Evolutionary conservation across 179 eudicot genomes (phyloP).

Genomic region (Spergularia azorica): DNA sequence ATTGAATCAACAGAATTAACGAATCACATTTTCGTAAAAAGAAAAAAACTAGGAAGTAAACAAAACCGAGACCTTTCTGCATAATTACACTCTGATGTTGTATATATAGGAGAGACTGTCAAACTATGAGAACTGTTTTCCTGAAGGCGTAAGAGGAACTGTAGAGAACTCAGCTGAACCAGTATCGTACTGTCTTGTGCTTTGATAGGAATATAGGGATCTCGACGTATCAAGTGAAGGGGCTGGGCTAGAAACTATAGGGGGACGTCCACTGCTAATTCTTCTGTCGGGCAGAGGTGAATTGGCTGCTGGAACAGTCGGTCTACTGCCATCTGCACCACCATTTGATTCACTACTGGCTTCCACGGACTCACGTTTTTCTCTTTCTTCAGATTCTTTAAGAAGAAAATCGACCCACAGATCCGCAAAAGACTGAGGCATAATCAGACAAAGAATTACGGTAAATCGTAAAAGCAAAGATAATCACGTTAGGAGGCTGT

Average conservation of each 20-base stretch:
- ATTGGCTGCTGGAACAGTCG: slow-evolving; percentile 26
- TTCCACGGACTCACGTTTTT: slow-evolving; percentile 63
- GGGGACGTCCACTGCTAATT: slow-evolving; percentile 35
- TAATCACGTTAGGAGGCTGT: not conserved
- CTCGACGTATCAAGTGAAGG: slow-evolving; percentile 39
- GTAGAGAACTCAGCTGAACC: slow-evolving; percentile 83
- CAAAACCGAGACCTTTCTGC: slow-evolving; percentile 27
- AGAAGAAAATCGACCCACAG: slow-evolving; percentile 98
- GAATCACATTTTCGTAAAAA: slow-evolving; percentile 28
- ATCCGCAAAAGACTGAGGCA: slow-evolving; percentile 84
- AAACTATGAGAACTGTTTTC: slow-evolving; percentile 43
- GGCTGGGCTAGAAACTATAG: slow-evolving; percentile 38
- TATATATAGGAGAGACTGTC: slow-evolving; percentile 34
- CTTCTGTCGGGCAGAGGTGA: slow-evolving; percentile 37
- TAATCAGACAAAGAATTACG: not conserved
- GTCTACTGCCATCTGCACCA: slow-evolving; percentile 29
- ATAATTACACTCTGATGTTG: slow-evolving; percentile 34
- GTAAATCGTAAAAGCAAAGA: not conserved
- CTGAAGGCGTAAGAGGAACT: slow-evolving; percentile 82
- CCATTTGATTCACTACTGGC: slow-evolving; percentile 33
- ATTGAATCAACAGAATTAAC: slow-evolving; percentile 44
- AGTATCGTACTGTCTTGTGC: slow-evolving; percentile 47
- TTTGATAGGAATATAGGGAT: slow-evolving; percentile 38
- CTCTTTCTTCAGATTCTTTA: slow-evolving; percentile 92
- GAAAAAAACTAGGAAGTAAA: not conserved